These are phyloP conservation scores for Auricularia sp. DNA, from an alignment of 768 basidiomycete genomes.

Conservation along the genomic window DNA sequence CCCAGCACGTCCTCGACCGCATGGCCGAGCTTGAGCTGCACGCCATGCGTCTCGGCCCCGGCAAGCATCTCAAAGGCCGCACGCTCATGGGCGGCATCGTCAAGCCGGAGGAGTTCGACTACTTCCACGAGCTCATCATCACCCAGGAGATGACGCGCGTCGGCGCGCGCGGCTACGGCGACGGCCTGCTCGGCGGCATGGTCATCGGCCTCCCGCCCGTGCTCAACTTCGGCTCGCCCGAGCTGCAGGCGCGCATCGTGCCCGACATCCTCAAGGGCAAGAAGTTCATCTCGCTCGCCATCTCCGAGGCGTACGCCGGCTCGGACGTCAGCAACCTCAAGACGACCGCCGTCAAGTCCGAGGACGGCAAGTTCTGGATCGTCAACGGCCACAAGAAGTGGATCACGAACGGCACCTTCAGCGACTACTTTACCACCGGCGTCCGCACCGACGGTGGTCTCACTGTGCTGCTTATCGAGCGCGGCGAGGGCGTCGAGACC, in stretches of 20 bases:
- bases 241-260: slow-evolving; percentile 36
- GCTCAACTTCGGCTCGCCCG: slow-evolving; percentile 60
- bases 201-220: slow-evolving; percentile 81
- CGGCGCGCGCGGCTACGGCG: slow-evolving; percentile 68
- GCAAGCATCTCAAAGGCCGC: slow-evolving; percentile 75
- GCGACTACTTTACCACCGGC: slow-evolving; percentile 4
- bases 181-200: slow-evolving; percentile 65
- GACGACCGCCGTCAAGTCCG: slow-evolving; percentile 67
- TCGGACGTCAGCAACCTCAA: slow-evolving; percentile 56
- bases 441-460: slow-evolving; percentile 42
- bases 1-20: slow-evolving; percentile 62
- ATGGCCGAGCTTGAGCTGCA: slow-evolving; percentile 78
- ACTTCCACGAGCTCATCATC: slow-evolving; percentile 81
- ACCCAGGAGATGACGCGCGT: slow-evolving; percentile 68
- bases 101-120: slow-evolving; percentile 72
- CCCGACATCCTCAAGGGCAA: slow-evolving; percentile 35
- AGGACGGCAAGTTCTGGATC: slow-evolving; percentile 76
- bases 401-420: slow-evolving; percentile 54
- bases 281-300: slow-evolving; percentile 80
- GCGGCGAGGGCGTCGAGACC: slow-evolving; percentile 73
- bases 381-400: slow-evolving; percentile 84
- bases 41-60: slow-evolving; percentile 88
- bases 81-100: slow-evolving; percentile 64
- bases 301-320: slow-evolving; percentile 82
- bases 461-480: slow-evolving; percentile 78